phyloP scores from a whole-genome alignment of 441 rosid species.

The Populus trichocarpa region DNA sequence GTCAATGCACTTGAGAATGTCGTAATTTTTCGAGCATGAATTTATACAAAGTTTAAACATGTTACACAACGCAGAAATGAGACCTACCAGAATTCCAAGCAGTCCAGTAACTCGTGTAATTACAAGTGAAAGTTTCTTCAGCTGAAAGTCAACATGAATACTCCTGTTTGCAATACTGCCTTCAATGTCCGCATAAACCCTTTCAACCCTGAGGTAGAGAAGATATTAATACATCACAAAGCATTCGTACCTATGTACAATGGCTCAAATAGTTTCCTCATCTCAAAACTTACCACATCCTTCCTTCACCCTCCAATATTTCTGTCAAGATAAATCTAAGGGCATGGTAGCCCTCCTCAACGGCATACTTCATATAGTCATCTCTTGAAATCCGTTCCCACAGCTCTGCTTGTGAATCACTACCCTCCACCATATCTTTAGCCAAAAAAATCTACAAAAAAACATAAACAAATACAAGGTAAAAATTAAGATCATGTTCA shows the following conservation, averaged over 20 bases:
- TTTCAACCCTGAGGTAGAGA: conserved; percentile 71
- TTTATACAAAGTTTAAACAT: background rate
- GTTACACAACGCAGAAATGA: background rate
- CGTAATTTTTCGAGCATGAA: background rate
- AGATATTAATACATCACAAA: conserved; percentile 23
- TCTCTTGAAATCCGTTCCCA: conserved; percentile 86
- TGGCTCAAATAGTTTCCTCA: background rate
- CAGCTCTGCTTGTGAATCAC: conserved; percentile 71
- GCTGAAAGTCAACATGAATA: conserved; percentile 60
- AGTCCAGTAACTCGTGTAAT: conserved; percentile 81
- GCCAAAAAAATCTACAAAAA: conserved; percentile 76
- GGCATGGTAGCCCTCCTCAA: conserved; percentile 74
- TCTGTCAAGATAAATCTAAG: conserved; percentile 65
- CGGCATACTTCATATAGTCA: conserved; percentile 97
- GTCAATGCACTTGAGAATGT: too few relatives aligned
- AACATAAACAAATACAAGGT: background rate
- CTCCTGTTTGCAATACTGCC: conserved; percentile 42
- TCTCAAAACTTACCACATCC: conserved; percentile 62
- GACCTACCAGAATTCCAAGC: conserved; percentile 84
- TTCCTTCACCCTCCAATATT: conserved; percentile 87
- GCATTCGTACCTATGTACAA: background rate
- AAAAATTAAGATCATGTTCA: background rate
- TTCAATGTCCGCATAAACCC: conserved; percentile 67
- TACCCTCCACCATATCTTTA: conserved; percentile 72
- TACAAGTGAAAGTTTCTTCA: conserved; percentile 73